phyloP scores from a whole-genome alignment of 257 asterid genomes.

The Nicotiana attenuata region DNA sequence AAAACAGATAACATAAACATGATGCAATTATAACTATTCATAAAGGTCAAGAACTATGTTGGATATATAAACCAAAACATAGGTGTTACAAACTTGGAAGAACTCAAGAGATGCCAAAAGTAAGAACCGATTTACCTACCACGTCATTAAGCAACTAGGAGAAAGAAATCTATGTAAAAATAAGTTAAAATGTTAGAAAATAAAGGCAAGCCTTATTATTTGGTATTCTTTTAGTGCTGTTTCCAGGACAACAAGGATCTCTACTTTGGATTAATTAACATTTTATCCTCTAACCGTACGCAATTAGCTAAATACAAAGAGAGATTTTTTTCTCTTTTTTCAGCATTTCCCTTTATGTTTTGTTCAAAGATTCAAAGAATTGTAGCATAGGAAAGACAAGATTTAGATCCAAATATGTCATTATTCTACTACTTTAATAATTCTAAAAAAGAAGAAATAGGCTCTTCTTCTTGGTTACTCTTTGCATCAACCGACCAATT shows the following conservation, averaged over 20 bases:
- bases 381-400: not conserved
- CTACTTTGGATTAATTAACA: not conserved
- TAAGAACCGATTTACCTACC: not conserved
- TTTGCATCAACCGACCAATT: slow-evolving; percentile 20
- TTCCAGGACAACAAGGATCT: not conserved
- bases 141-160: not conserved
- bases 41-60: not conserved
- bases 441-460: slow-evolving; percentile 11
- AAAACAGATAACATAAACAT: not conserved
- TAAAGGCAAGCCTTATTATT: not conserved
- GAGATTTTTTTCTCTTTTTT: not conserved
- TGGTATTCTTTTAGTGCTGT: not conserved
- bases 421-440: not conserved
- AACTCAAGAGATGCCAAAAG: not conserved
- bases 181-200: not conserved
- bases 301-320: not conserved
- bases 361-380: slow-evolving; percentile 11
- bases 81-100: not conserved
- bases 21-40: not conserved
- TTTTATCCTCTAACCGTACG: not conserved
- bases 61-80: not conserved
- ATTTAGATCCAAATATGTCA: slow-evolving; percentile 13
- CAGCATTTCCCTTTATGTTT: not conserved
- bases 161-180: not conserved
- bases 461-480: slow-evolving; percentile 25